A percentile compares a stretch with the other conserved stretches of the same genome.
phyloP scores from a whole-genome alignment of 2,329 filamentous ascomycete genomes.

The Claviceps monticola region DNA sequence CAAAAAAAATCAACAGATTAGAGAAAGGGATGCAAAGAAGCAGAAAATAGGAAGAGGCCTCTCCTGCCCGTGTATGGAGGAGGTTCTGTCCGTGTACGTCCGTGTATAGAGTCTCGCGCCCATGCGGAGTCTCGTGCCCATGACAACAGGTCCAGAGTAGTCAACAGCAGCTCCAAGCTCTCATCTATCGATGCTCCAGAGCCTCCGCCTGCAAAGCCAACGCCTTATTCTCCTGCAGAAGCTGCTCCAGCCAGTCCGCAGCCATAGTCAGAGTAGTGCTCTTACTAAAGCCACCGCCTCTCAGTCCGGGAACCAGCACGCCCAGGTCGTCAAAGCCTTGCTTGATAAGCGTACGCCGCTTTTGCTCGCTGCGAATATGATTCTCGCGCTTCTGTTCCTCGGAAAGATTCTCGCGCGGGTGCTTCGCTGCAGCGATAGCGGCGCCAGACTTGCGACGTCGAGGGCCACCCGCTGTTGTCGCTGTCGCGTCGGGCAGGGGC shows the following conservation, averaged over 20 bases:
- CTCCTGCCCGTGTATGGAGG: no score
- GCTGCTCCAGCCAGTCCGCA: conserved; percentile 62
- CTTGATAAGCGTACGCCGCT: conserved; percentile 68
- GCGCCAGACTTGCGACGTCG: conserved; percentile 38
- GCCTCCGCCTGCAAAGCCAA: conserved; percentile 22
- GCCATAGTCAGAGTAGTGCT: conserved; percentile 64
- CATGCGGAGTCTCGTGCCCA: no score
- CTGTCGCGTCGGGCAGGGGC: conserved; percentile 18
- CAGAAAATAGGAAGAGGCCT: no score
- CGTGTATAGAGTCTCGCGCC: no score
- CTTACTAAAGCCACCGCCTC: conserved; percentile 67
- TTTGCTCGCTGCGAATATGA: conserved; percentile 79
- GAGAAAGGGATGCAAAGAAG: no score
- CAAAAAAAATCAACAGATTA: no score
- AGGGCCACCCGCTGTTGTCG: conserved; percentile 17
- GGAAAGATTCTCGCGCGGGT: conserved; percentile 55
- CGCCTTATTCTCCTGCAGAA: conserved; percentile 54
- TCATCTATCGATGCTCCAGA: background rate
- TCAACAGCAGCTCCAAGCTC: background rate
- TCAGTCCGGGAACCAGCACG: conserved; percentile 60
- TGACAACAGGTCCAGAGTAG: no score
- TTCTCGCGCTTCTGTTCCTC: conserved; percentile 76
- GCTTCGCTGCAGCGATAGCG: conserved; percentile 26
- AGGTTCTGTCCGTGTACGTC: no score
- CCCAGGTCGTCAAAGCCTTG: conserved; percentile 72